Base-by-base conservation (phyloP, 2,329 filamentous ascomycete species). In the Leptographium galeiforme region DNA sequence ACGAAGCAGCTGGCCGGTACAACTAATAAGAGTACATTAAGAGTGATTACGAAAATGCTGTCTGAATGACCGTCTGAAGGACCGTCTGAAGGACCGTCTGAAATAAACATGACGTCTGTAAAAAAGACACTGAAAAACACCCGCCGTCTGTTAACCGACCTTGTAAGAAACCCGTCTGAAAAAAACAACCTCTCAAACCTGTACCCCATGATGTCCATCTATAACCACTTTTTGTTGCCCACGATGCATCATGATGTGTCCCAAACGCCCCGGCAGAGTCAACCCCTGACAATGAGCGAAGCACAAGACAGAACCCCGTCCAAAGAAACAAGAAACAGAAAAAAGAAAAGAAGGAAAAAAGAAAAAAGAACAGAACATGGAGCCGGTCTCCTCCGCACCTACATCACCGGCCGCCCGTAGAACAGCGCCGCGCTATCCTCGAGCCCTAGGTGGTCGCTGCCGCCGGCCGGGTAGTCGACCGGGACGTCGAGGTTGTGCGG, bases 251-350 rank as follows among this genome's bases (percentile, higher is more conserved):
- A 19, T 51, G 41, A 25, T 33, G 14, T 16, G 30, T 39, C 33
- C 34, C 14, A 25, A 45, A 44, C 49, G 39, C 38, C 48, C n/a
- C 25, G 25, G 25, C 25, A 25, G 3, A 25, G 25, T 25, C 25
- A 25, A 25, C 25, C 25, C 25, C 25, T 25, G 25, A 25, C 25
- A 25, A 25, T 30, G 41, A 44, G 25, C 46, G 14, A 50, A 34
- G 18, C 38, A 2, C 33, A 13, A 19, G n/a, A 40, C 6, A 43
- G 44, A 10, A n/a, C 41, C 12, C 16, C 25, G 12, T 36, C 19
- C 44, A 6, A 48, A 45, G 39, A 53, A 38, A 32, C n/a, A n/a
- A n/a, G n/a, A n/a, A n/a, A n/a, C n/a, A 53, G 40, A 50, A 50
- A 5, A 45, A 41, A 14, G 34, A 33, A 40, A 8, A 19, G n/a